phyloP scores from a whole-genome alignment of 371 early-diverging fungal genomes.

The Rhizopus delemar region DNA sequence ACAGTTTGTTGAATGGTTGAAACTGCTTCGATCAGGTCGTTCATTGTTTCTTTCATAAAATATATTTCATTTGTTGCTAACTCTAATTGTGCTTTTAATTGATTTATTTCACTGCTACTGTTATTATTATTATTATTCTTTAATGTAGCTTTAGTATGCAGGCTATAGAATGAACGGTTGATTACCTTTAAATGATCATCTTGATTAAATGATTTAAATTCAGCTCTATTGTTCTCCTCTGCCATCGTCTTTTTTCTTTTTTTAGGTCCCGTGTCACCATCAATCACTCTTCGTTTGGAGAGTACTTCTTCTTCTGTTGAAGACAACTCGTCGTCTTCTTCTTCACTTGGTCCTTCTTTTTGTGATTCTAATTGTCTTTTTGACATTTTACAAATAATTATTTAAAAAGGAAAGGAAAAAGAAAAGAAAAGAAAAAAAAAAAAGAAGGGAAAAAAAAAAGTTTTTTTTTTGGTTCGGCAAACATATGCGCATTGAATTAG shows the following conservation, averaged over 20 bases:
- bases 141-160: too few species aligned
- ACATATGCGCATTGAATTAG: background rate
- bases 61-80: background rate
- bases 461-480: too few species aligned
- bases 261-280: background rate
- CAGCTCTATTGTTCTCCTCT: conserved; percentile 7
- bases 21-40: background rate
- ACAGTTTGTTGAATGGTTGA: background rate
- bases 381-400: background rate
- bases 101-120: background rate
- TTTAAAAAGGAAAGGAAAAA: background rate
- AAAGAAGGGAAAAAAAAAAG: background rate
- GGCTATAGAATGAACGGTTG: too few species aligned
- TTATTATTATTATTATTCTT: too few species aligned
- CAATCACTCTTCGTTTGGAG: background rate
- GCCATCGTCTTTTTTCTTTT: background rate
- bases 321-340: background rate
- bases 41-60: background rate
- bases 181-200: too few species aligned
- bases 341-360: background rate
- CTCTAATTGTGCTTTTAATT: conserved; percentile 1
- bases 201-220: background rate
- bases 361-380: background rate
- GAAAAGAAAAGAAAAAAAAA: background rate
- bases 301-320: conserved; percentile 1